These are phyloP conservation scores for Arctium minus DNA, from an alignment of 129 eudicot species.

Conservation along the genomic window DNA sequence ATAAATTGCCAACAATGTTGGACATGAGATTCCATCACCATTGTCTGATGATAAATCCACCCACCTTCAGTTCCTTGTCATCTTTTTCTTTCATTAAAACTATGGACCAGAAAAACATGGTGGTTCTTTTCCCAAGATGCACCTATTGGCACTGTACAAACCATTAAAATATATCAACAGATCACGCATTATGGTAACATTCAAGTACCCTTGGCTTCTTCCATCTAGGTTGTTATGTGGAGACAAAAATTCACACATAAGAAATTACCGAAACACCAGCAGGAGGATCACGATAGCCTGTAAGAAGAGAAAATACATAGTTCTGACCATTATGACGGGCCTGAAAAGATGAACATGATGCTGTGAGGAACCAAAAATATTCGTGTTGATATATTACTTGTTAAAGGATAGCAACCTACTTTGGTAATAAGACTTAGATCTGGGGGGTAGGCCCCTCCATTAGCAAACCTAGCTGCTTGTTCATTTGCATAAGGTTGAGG, in stretches of 20 bases:
- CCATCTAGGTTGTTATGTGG: neutral
- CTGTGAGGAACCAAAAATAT: neutral
- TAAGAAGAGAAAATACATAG: slow-evolving; percentile 52
- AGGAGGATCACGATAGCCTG: slow-evolving; percentile 63
- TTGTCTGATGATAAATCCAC: neutral
- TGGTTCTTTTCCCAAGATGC: neutral
- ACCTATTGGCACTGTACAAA: neutral
- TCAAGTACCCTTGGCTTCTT: neutral
- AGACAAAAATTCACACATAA: neutral
- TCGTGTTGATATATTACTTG: neutral
- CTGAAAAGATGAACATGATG: slow-evolving; percentile 17
- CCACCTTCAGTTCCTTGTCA: neutral
- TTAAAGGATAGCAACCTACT: slow-evolving; percentile 17
- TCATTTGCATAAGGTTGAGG: slow-evolving; percentile 67
- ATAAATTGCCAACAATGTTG: neutral
- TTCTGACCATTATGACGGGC: slow-evolving; percentile 70
- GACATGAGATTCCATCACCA: neutral
- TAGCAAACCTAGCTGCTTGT: slow-evolving; percentile 63
- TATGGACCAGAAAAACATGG: neutral
- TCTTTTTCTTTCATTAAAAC: neutral
- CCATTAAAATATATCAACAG: neutral
- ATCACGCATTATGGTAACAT: neutral
- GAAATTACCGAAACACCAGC: slow-evolving; percentile 55
- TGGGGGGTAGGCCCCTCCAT: slow-evolving; percentile 74
- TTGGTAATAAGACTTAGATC: slow-evolving; percentile 60